phyloP scores from a whole-genome alignment of 371 early-diverging fungal genomes.

The Actinomortierella wolfii region DNA sequence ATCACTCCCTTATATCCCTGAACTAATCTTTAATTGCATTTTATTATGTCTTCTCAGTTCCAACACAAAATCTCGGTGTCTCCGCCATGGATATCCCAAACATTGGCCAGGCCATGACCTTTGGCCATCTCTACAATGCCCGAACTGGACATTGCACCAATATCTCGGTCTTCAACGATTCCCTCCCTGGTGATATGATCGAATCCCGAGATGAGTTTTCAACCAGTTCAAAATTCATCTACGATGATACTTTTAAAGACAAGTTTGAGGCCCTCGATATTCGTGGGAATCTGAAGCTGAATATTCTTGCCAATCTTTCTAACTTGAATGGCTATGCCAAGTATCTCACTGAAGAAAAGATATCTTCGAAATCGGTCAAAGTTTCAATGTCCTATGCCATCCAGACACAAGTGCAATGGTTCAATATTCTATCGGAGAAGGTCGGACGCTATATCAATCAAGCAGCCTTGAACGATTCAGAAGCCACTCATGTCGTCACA shows the following conservation, averaged over 20 bases:
- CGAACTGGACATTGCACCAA: slow-evolving; percentile 11
- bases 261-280: slow-evolving; percentile 18
- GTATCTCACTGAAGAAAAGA: slow-evolving; percentile 11
- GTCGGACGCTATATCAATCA: slow-evolving; percentile 9
- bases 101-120: slow-evolving; percentile 16
- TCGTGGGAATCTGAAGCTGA: slow-evolving; percentile 9
- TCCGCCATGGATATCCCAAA: slow-evolving; percentile 20
- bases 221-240: slow-evolving; percentile 16
- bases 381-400: slow-evolving; percentile 15
- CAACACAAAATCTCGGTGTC: no score
- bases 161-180: slow-evolving; percentile 8
- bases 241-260: slow-evolving; percentile 11
- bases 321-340: slow-evolving; percentile 9
- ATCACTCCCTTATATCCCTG: no score
- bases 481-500: slow-evolving; percentile 16
- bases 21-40: no score
- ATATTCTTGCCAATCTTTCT: slow-evolving; percentile 6
- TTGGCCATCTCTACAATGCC: slow-evolving; percentile 14
- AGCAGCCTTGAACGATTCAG: slow-evolving; percentile 4
- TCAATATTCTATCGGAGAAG: slow-evolving; percentile 8
- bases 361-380: slow-evolving; percentile 11
- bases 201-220: slow-evolving; percentile 10
- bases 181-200: slow-evolving; percentile 4
- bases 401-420: slow-evolving; percentile 9
- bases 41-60: no score